Conservation (phyloP, 192 early-diverging fungal species). For the Gigaspora rosea region DNA sequence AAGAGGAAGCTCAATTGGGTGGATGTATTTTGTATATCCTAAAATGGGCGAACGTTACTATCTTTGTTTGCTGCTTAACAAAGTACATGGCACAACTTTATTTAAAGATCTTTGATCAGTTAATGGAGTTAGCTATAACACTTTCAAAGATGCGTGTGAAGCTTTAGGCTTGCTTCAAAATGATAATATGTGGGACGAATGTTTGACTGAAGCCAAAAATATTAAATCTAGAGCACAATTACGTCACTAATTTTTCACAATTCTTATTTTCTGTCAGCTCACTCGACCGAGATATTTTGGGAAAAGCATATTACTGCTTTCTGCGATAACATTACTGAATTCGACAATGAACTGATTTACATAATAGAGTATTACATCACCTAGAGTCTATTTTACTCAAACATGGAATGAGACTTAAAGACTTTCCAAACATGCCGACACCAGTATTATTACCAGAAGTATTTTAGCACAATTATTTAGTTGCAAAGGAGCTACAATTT, state of each 20-base stretch:
- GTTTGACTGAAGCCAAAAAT: slow-evolving; percentile 26
- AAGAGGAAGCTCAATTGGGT: slow-evolving; percentile 27
- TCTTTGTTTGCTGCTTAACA: slow-evolving; percentile 31
- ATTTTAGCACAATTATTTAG: slow-evolving; percentile 13
- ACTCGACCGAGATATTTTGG: slow-evolving; percentile 14
- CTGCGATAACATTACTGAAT: too few relatives aligned
- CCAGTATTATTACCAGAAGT: neutral
- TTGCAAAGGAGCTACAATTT: slow-evolving; percentile 22
- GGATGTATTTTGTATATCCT: slow-evolving; percentile 27
- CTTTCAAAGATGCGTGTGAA: slow-evolving; percentile 35
- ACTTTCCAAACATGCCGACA: neutral
- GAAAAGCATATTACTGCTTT: neutral
- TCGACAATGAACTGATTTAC: too few relatives aligned
- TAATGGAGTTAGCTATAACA: neutral
- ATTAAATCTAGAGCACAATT: slow-evolving; percentile 24
- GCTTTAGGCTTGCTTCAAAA: slow-evolving; percentile 35
- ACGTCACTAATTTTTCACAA: slow-evolving; percentile 27
- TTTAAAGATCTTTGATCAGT: neutral
- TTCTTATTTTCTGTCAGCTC: slow-evolving; percentile 5
- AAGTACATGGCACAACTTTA: slow-evolving; percentile 27
- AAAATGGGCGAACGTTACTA: slow-evolving; percentile 36
- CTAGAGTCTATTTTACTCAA: too few relatives aligned
- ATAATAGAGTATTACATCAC: too few relatives aligned
- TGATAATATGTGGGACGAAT: slow-evolving; percentile 32
- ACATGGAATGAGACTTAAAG: too few relatives aligned